These are phyloP conservation scores for Cryptococcus wingfieldii DNA, from an alignment of 1,284 basidiomycete genomes.

Conservation along the genomic window DNA sequence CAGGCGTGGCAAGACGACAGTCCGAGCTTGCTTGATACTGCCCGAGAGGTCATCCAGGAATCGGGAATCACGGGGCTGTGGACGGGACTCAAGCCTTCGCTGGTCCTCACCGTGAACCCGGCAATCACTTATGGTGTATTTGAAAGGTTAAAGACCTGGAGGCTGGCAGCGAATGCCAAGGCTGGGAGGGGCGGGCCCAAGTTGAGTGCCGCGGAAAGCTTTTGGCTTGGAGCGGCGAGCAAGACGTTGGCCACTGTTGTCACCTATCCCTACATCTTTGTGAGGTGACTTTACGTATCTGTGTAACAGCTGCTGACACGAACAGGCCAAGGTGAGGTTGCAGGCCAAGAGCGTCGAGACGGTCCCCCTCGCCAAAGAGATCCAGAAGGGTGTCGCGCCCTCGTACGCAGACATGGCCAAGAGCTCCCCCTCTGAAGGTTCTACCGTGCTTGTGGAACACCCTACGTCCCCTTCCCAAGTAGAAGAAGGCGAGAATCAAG, in stretches of 20 bases:
- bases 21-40: slow-evolving; percentile 59
- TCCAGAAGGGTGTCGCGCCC: slow-evolving; percentile 3
- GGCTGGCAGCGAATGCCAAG: slow-evolving; percentile 34
- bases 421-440: slow-evolving; percentile 5
- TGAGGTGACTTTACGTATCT: slow-evolving; percentile 13
- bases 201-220: slow-evolving; percentile 64
- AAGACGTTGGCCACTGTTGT: slow-evolving; percentile 95
- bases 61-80: slow-evolving; percentile 89
- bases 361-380: background rate
- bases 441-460: slow-evolving; percentile 6
- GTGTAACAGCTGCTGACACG: background rate
- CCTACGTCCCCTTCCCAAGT: background rate
- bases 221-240: slow-evolving; percentile 84
- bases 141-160: slow-evolving; percentile 71
- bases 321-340: slow-evolving; percentile 85
- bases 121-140: slow-evolving; percentile 98
- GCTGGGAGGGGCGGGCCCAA: slow-evolving; percentile 37
- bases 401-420: slow-evolving; percentile 32
- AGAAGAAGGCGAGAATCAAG: background rate
- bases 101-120: slow-evolving; percentile 93
- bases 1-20: background rate
- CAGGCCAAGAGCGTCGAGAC: slow-evolving; percentile 60
- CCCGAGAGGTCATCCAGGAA: slow-evolving; percentile 81
- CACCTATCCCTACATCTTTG: slow-evolving; percentile 53
- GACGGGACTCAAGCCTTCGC: slow-evolving; percentile 86